Evolutionary conservation across 331 rosid genomes (phyloP).

Genomic region (Quercus lobata): DNA sequence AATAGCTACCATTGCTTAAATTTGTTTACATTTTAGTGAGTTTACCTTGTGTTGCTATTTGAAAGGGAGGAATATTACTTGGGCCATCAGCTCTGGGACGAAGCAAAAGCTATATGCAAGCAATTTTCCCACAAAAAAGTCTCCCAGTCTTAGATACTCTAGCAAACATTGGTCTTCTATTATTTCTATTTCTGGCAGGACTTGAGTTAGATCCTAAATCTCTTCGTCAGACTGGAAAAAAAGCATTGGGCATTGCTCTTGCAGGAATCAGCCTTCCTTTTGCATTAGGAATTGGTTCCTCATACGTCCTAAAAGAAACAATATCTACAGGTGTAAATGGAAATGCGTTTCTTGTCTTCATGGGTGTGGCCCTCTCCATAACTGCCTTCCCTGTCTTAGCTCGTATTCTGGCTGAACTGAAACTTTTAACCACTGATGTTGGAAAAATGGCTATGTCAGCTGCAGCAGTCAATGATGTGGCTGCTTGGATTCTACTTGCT

Average conservation of each 20-base stretch:
- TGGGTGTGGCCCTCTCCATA: constrained; percentile 92
- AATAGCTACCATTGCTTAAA: not conserved
- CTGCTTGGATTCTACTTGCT: constrained; percentile 92
- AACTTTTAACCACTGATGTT: constrained; percentile 69
- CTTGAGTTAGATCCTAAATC: constrained; percentile 69
- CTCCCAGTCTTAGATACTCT: constrained; percentile 77
- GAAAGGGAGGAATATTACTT: constrained; percentile 86
- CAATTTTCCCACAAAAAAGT: constrained; percentile 73
- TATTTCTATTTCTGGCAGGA: constrained; percentile 78
- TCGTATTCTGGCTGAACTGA: constrained; percentile 85
- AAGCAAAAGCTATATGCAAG: constrained; percentile 47
- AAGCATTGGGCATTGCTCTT: constrained; percentile 61
- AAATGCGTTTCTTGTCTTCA: constrained; percentile 64
- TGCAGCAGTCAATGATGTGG: constrained; percentile 89
- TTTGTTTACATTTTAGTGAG: not conserved
- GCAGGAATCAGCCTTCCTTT: constrained; percentile 83
- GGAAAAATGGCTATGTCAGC: constrained; percentile 89
- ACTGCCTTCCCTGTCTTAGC: constrained; percentile 93
- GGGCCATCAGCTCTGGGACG: constrained; percentile 90
- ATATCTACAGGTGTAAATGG: constrained; percentile 57
- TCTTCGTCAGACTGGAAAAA: constrained; percentile 56
- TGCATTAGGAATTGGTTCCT: constrained; percentile 77
- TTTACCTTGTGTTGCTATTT: constrained; percentile 13
- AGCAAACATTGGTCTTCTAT: constrained; percentile 81
- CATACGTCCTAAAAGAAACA: constrained; percentile 53